Percentiles rank a stretch among this genome's conserved stretches.
phyloP scores from a whole-genome alignment of 2,329 filamentous ascomycete species.

The Tolypocladium nubicola region DNA sequence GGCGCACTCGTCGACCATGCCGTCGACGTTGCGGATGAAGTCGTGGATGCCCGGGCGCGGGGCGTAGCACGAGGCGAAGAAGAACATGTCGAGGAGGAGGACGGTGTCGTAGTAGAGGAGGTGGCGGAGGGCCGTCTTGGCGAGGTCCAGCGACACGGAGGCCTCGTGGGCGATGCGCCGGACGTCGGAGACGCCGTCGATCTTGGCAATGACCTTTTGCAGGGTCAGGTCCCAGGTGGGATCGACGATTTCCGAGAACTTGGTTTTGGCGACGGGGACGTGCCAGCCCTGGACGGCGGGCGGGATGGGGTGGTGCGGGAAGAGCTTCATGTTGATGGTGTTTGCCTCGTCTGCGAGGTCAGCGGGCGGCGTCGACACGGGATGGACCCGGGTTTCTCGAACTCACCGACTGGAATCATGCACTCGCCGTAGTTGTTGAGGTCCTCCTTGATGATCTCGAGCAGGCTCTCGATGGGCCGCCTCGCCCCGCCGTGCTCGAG shows the following conservation, averaged over 20 bases:
- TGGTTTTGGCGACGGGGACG: conserved; percentile 69
- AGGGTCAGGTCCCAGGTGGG: conserved; percentile 68
- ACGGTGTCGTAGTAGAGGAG: conserved; percentile 89
- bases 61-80: conserved; percentile 86
- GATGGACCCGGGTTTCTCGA: neutral
- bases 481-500: conserved; percentile 31
- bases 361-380: neutral
- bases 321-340: conserved; percentile 92
- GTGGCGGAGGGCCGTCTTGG: conserved; percentile 77
- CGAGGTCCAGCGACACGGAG: conserved; percentile 77
- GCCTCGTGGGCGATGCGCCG: conserved; percentile 76
- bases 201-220: conserved; percentile 68
- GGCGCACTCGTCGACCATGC: conserved; percentile 76
- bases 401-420: conserved; percentile 88
- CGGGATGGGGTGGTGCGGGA: conserved; percentile 70
- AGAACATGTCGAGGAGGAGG: conserved; percentile 86
- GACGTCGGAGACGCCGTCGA: conserved; percentile 86
- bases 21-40: conserved; percentile 65
- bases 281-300: conserved; percentile 77
- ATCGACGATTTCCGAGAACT: conserved; percentile 52
- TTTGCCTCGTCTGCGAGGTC: conserved; percentile 68
- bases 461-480: conserved; percentile 69
- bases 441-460: conserved; percentile 75
- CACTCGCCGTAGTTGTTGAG: conserved; percentile 96
- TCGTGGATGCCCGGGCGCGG: conserved; percentile 65